Evolutionary conservation across 306 rosid genomes (phyloP).

Genomic region (Gillenia trifoliata): DNA sequence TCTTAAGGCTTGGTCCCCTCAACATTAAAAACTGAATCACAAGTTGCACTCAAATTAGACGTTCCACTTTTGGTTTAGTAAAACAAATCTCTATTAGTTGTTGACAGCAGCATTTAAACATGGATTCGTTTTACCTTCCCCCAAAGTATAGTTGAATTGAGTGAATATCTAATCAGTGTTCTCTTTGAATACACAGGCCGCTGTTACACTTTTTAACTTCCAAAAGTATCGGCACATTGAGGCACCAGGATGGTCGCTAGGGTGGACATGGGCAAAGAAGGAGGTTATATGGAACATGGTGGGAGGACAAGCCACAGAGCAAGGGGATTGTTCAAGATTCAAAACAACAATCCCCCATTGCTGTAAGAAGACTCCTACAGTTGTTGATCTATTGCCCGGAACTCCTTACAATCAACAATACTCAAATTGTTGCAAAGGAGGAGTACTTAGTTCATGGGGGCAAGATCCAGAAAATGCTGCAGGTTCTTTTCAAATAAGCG

Average conservation of each 20-base stretch:
- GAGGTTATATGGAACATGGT: constrained; percentile 80
- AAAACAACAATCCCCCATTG: constrained; percentile 58
- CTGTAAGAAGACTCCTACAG: constrained; percentile 62
- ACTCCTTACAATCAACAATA: constrained; percentile 75
- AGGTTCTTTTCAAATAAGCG: constrained; percentile 73
- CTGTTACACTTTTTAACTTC: constrained; percentile 69
- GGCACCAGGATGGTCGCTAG: constrained; percentile 77
- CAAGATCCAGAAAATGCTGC: constrained; percentile 65
- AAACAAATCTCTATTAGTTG: neutral
- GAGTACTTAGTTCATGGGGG: constrained; percentile 71
- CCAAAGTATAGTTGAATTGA: neutral
- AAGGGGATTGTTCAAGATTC: constrained; percentile 84
- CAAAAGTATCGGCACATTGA: constrained; percentile 76
- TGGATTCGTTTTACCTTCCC: constrained; percentile 8
- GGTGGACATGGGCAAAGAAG: constrained; percentile 87
- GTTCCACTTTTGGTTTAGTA: neutral
- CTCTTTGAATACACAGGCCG: constrained; percentile 45
- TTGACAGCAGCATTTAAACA: constrained; percentile 9
- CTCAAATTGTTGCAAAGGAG: constrained; percentile 89
- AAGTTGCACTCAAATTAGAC: neutral
- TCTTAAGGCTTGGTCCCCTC: neutral
- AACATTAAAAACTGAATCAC: neutral
- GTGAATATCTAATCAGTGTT: constrained; percentile 17
- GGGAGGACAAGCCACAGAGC: constrained; percentile 79
- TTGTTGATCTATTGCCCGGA: constrained; percentile 81